Percentiles rank a stretch among this genome's conserved stretches.
Conservation (phyloP, 305 asterid genomes). For the Solanum chacoense region DNA sequence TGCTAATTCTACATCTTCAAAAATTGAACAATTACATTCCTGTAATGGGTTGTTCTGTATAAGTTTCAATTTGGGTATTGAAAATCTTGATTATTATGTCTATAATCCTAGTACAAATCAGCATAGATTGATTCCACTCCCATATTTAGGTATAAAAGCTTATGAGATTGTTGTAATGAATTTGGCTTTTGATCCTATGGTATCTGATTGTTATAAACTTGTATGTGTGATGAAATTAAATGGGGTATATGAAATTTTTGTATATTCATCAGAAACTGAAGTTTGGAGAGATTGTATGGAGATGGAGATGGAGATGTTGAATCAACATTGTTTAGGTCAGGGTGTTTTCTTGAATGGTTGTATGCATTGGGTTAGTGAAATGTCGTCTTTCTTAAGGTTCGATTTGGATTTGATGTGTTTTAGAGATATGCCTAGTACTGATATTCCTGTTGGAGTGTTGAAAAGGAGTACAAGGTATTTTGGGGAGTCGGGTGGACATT, state of each 20-base stretch:
- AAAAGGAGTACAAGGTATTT: constrained; percentile 5
- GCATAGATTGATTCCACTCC: not conserved
- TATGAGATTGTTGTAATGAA: not conserved
- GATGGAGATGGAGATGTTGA: not conserved
- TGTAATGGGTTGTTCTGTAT: constrained; percentile 1
- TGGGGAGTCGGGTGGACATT: constrained; percentile 21
- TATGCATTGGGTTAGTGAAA: constrained; percentile 22
- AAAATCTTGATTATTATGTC: not conserved
- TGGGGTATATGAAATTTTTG: not conserved
- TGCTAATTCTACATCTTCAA: not conserved
- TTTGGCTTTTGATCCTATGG: constrained; percentile 1
- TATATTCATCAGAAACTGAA: not conserved
- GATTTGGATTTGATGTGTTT: constrained; percentile 7
- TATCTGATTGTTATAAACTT: not conserved
- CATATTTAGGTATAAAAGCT: not conserved
- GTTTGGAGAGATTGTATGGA: not conserved
- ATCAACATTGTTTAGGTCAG: not conserved
- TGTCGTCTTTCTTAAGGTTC: not conserved
- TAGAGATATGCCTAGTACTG: constrained; percentile 8
- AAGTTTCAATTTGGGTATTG: not conserved
- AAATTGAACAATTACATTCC: not conserved
- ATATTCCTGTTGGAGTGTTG: not conserved
- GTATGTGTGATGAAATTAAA: not conserved
- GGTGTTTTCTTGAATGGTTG: constrained; percentile 34
- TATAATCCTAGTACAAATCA: constrained; percentile 2